Evolutionary conservation across 768 basidiomycete genomes (phyloP), one percentile per base, ranked within the genome.

Genomic region (Naematelia aurantialba): DNA sequence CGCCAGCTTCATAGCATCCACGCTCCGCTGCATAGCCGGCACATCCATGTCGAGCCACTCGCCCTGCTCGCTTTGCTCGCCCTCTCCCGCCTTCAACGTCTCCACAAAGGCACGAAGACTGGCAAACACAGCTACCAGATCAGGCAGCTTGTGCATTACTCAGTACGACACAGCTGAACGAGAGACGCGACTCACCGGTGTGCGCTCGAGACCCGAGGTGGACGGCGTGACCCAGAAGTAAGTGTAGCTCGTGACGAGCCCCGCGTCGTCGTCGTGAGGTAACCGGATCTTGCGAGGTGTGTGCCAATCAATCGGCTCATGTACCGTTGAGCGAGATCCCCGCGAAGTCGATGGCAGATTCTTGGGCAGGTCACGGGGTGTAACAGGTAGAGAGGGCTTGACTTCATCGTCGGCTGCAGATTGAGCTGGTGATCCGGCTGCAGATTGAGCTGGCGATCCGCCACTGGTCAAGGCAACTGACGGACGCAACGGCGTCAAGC

Each of bases 151-250:
- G 3, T 31, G 25, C n/a, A n/a, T n/a, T n/a, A n/a, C 19, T 52
- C 52, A 52, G 52, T n/a, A 17, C 19, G n/a, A 31, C 25, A 3
- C 34, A 31, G 10, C 45, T 8, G 1, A 17, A 31, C 29, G 49
- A 48, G 4, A 47, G 55, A 31, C 5, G 31, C 13, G 31, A 69
- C 81, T 56, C 27, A 87, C 89, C 79, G 88, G 87, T 66, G 87
- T 85, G n/a, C 80, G 77, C 12, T 85, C 83, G 0, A 90, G 80
- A 0, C 85, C 89, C 0, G 89, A 91, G 0, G 88, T 89, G 65
- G 85, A 87, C 0, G 88, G 87, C 29, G 87, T 81, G 1, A 86
- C 85, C 70, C 84, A 91, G 70, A 92, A 84, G 0, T 90, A 68
- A 0, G 88, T 89, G 68, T 87, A 87, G 22, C 57, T 46, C 5